Conservation (phyloP, 139 green algal species). For the Diplosphaera chodatii region DNA sequence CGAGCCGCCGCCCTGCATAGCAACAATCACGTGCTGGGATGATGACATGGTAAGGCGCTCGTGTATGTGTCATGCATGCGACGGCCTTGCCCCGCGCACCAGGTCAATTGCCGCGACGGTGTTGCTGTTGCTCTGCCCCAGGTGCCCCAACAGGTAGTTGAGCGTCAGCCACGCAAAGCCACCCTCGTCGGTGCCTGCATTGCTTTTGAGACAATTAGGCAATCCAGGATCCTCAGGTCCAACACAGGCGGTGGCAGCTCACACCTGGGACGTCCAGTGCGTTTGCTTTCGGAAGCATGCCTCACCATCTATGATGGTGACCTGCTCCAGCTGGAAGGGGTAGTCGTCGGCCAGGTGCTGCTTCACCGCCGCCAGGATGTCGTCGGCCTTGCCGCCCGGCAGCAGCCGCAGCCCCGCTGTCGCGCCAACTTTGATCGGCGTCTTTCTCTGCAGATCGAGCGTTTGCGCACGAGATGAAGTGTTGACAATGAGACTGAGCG, state of each 20-base stretch:
- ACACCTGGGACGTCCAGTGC: too few relatives aligned
- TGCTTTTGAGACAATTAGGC: too few relatives aligned
- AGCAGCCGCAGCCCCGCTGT: constrained; percentile 94
- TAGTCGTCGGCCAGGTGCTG: constrained; percentile 29
- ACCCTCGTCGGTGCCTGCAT: constrained; percentile 45
- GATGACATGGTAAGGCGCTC: too few relatives aligned
- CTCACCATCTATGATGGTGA: constrained; percentile 60
- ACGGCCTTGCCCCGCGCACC: too few relatives aligned
- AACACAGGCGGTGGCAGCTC: too few relatives aligned
- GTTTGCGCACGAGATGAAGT: too few relatives aligned
- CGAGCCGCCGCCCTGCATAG: constrained; percentile 64
- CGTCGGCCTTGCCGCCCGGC: constrained; percentile 73
- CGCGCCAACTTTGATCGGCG: constrained; percentile 77
- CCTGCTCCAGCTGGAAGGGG: constrained; percentile 58
- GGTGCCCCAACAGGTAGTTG: constrained; percentile 92
- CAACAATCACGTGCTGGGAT: too few relatives aligned
- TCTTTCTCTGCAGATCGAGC: constrained; percentile 51
- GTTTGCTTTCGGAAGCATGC: too few relatives aligned
- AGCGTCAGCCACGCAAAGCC: constrained; percentile 96
- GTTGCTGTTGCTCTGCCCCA: constrained; percentile 48
- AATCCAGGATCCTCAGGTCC: too few relatives aligned
- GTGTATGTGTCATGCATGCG: too few relatives aligned
- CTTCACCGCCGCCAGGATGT: constrained; percentile 77
- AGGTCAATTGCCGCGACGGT: constrained; percentile 91
- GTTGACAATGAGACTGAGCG: too few relatives aligned